A percentile compares a stretch with the other conserved stretches of the same genome.
Evolutionary conservation across 2,329 filamentous ascomycete species (phyloP).

Genomic region (Colletotrichum tofieldiae): DNA sequence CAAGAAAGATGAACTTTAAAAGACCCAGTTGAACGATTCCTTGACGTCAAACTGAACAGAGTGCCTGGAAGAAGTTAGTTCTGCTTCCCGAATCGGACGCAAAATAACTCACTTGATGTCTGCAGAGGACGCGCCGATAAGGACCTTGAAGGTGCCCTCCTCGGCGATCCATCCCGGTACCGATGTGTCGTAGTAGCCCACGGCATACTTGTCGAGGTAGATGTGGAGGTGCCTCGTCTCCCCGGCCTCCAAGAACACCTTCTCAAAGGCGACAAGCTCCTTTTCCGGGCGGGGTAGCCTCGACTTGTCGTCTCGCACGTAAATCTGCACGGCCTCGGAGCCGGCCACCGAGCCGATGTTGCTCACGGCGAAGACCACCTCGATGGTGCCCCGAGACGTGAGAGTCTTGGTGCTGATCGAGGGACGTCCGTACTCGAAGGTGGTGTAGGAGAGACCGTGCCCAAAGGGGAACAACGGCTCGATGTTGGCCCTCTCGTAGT

Average conservation of each 20-base stretch:
- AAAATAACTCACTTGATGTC: conserved; percentile 63
- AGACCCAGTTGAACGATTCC: conserved; percentile 78
- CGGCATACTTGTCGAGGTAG: conserved; percentile 65
- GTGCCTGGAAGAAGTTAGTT: conserved; percentile 46
- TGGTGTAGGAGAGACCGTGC: conserved; percentile 81
- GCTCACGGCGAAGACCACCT: conserved; percentile 64
- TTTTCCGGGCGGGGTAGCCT: conserved; percentile 77
- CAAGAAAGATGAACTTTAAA: conserved; percentile 55
- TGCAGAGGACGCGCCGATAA: conserved; percentile 73
- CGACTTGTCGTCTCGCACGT: conserved; percentile 75
- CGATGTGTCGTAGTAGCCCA: conserved; percentile 75
- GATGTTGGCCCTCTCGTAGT: conserved; percentile 76
- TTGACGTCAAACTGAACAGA: conserved; percentile 69
- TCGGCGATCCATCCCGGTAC: conserved; percentile 76
- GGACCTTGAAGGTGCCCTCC: conserved; percentile 72
- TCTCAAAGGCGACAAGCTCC: conserved; percentile 80
- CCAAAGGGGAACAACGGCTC: conserved; percentile 80
- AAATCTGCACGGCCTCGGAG: conserved; percentile 78
- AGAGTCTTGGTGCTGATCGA: conserved; percentile 63
- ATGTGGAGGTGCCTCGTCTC: conserved; percentile 67
- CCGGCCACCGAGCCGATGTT: conserved; percentile 72
- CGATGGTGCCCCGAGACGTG: conserved; percentile 57
- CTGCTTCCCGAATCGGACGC: neutral
- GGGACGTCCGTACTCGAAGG: conserved; percentile 75
- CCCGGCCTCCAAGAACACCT: conserved; percentile 71